Conservation (phyloP, 257 asterid species). For the Primulina eburnea region DNA sequence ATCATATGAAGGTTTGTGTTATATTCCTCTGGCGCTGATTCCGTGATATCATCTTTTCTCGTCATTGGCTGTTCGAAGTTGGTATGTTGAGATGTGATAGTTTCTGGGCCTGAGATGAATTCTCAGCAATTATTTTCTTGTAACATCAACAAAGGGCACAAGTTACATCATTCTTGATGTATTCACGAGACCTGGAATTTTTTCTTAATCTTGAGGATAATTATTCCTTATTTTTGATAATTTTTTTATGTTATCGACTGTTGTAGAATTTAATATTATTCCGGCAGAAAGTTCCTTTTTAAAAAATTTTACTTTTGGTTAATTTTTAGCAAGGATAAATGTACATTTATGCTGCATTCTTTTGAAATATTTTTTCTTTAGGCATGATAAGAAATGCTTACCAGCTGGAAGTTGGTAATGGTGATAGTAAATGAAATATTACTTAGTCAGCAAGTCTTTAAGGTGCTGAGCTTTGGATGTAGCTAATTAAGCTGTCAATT, state of each 20-base stretch:
- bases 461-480: neutral
- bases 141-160: no score
- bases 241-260: neutral
- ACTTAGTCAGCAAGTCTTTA: neutral
- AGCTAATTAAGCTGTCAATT: neutral
- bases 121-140: no score
- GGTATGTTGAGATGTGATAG: no score
- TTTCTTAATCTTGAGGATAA: neutral
- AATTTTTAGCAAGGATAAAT: neutral
- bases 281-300: neutral
- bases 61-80: no score
- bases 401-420: neutral
- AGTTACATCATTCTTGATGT: neutral
- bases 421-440: neutral
- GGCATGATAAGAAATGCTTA: neutral
- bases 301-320: neutral
- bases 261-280: no score
- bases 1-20: constrained; percentile 38
- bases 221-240: neutral
- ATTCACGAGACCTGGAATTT: neutral
- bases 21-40: constrained; percentile 8
- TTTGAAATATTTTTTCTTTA: neutral
- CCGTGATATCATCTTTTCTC: neutral
- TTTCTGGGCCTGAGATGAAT: no score
- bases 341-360: neutral